These are phyloP conservation scores for Metschnikowia dekortorum DNA, from an alignment of 805 yeast genomes.

Conservation along the genomic window DNA sequence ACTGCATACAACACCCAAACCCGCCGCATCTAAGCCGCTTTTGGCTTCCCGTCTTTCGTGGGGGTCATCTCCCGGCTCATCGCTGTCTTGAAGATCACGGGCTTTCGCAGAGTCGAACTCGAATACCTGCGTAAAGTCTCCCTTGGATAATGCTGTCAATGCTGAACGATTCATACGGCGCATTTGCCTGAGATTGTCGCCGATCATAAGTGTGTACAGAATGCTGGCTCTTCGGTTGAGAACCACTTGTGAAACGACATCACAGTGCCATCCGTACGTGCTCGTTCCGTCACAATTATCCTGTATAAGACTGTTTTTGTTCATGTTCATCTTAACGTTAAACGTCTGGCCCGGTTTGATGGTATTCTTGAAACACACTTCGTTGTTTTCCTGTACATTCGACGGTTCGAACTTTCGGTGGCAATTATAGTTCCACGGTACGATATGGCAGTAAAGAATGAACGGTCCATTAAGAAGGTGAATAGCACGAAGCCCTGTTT, in stretches of 20 bases:
- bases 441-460: slow-evolving; percentile 40
- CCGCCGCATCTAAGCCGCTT: not conserved
- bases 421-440: slow-evolving; percentile 33
- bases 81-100: slow-evolving; percentile 6
- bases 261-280: slow-evolving; percentile 34
- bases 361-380: slow-evolving; percentile 34
- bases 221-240: slow-evolving; percentile 30
- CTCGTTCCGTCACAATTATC: slow-evolving; percentile 13
- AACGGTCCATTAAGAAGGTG: slow-evolving; percentile 42
- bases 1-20: slow-evolving; percentile 22
- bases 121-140: slow-evolving; percentile 12
- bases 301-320: slow-evolving; percentile 34
- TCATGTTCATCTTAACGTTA: slow-evolving; percentile 49
- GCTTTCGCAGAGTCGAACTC: slow-evolving; percentile 7
- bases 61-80: not conserved
- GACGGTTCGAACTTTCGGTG: slow-evolving; percentile 22
- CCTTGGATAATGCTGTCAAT: slow-evolving; percentile 12
- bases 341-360: slow-evolving; percentile 71
- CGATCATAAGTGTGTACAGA: slow-evolving; percentile 34
- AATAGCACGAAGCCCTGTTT: slow-evolving; percentile 34
- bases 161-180: slow-evolving; percentile 27
- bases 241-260: slow-evolving; percentile 39
- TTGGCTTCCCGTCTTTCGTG: not conserved
- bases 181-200: slow-evolving; percentile 31
- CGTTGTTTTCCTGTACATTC: slow-evolving; percentile 19